Evolutionary conservation across 768 basidiomycete species (phyloP).

Genomic region (Termitomyces sp.): DNA sequence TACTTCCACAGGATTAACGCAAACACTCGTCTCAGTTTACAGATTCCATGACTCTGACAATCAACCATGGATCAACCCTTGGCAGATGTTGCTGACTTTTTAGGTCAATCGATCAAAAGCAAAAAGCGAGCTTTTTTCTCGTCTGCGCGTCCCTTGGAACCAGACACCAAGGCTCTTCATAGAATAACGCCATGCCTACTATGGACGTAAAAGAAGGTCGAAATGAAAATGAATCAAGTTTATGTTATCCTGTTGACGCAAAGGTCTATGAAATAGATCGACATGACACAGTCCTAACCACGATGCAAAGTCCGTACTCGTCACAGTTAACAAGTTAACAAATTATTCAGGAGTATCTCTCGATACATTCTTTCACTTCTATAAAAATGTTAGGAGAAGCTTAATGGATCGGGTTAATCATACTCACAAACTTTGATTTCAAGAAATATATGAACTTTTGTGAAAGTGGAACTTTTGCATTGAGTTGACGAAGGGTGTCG

Average conservation of each 20-base stretch:
- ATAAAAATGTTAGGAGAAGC: neutral
- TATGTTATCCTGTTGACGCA: neutral
- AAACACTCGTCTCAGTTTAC: neutral
- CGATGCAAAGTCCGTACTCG: neutral
- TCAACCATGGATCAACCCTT: neutral
- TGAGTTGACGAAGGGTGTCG: conserved; percentile 9
- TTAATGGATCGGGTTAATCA: neutral
- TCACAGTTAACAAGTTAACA: neutral
- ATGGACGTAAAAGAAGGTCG: neutral
- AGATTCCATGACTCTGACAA: neutral
- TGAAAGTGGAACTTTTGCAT: conserved; percentile 8
- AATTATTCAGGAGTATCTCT: neutral
- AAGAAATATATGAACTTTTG: conserved; percentile 10
- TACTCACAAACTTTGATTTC: conserved; percentile 8
- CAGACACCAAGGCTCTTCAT: neutral
- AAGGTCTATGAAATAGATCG: neutral
- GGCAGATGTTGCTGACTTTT: no score
- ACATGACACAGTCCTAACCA: neutral
- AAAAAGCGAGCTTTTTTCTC: no score
- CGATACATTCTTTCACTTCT: neutral
- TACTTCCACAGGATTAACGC: neutral
- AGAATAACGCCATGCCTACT: neutral
- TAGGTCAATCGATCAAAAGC: no score
- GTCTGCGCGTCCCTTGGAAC: neutral
- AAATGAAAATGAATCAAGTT: neutral